These are phyloP conservation scores for Phytophthora fragariaefolia DNA, from an alignment of 352 stramenopile species.

Conservation along the genomic window DNA sequence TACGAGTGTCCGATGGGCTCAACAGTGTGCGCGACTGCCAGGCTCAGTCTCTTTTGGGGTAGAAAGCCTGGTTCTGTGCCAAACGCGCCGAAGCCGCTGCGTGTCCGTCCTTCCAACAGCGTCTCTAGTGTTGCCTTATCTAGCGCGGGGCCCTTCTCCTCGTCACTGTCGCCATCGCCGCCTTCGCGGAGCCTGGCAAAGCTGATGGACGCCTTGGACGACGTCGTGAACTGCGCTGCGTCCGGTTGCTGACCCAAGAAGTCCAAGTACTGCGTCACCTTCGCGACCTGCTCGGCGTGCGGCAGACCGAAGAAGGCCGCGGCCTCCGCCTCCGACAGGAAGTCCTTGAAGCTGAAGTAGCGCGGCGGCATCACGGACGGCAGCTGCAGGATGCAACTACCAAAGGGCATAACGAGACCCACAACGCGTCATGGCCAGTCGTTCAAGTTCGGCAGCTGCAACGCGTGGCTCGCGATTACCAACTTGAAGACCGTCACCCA, in stretches of 20 bases:
- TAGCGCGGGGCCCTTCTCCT: not conserved
- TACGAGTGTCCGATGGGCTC: slow-evolving; percentile 75
- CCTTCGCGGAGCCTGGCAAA: slow-evolving; percentile 36
- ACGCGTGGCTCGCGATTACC: not conserved
- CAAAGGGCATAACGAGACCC: slow-evolving; percentile 21
- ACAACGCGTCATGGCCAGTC: slow-evolving; percentile 26
- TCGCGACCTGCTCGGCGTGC: slow-evolving; percentile 59
- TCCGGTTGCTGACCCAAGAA: slow-evolving; percentile 62
- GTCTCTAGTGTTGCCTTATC: slow-evolving; percentile 38
- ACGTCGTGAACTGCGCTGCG: slow-evolving; percentile 58
- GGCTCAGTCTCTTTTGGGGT: slow-evolving; percentile 66
- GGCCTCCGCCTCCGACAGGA: slow-evolving; percentile 48
- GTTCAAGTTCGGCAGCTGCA: slow-evolving; percentile 1
- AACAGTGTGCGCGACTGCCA: slow-evolving; percentile 60
- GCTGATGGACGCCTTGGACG: slow-evolving; percentile 59
- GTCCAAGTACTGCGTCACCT: slow-evolving; percentile 69
- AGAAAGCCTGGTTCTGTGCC: slow-evolving; percentile 68
- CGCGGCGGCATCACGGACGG: slow-evolving; percentile 1
- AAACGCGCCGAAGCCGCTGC: slow-evolving; percentile 80
- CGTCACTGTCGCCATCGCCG: not conserved
- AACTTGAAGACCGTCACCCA: not conserved
- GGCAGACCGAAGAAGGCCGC: slow-evolving; percentile 60
- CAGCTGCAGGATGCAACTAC: slow-evolving; percentile 7
- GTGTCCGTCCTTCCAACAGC: slow-evolving; percentile 50
- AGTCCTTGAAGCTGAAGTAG: slow-evolving; percentile 80